Conservation (phyloP, 495 filamentous ascomycete species). For the Tuber calosporum region DNA sequence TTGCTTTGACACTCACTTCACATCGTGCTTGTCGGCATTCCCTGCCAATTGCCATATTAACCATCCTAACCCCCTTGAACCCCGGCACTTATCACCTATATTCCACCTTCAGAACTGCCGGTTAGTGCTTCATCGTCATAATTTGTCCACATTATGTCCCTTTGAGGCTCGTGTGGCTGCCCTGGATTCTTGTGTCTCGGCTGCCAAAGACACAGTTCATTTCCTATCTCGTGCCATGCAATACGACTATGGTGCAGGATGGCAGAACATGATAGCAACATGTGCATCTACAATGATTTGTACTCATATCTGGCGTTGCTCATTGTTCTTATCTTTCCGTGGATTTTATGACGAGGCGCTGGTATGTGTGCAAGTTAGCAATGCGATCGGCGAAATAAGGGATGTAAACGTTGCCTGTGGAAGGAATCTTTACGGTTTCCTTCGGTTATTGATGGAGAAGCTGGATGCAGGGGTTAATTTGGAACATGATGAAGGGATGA, state of each 20-base stretch:
- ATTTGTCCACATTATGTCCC: constrained; percentile 67
- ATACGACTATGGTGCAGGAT: constrained; percentile 42
- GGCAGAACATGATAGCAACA: constrained; percentile 50
- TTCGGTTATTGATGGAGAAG: constrained; percentile 57
- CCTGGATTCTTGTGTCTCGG: constrained; percentile 66
- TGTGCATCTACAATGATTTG: constrained; percentile 62
- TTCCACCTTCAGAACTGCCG: constrained; percentile 75
- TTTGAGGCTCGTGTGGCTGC: constrained; percentile 59
- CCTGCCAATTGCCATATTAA: constrained; percentile 63
- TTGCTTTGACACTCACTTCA: constrained; percentile 77
- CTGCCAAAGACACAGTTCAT: constrained; percentile 67
- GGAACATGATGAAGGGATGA: constrained; percentile 79
- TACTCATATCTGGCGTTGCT: constrained; percentile 84
- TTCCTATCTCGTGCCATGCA: constrained; percentile 57
- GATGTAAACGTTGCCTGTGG: constrained; percentile 72
- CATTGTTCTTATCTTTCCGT: constrained; percentile 68
- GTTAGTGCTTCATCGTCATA: constrained; percentile 82
- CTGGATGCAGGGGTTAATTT: constrained; percentile 51
- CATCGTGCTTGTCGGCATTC: constrained; percentile 63
- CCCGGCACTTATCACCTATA: constrained; percentile 62
- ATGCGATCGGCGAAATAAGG: constrained; percentile 60
- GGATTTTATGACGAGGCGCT: constrained; percentile 64
- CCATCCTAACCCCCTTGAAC: constrained; percentile 60
- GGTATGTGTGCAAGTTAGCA: constrained; percentile 62
- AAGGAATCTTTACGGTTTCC: constrained; percentile 75